phyloP scores from a whole-genome alignment of 768 basidiomycete genomes.

The Serendipita sp. region DNA sequence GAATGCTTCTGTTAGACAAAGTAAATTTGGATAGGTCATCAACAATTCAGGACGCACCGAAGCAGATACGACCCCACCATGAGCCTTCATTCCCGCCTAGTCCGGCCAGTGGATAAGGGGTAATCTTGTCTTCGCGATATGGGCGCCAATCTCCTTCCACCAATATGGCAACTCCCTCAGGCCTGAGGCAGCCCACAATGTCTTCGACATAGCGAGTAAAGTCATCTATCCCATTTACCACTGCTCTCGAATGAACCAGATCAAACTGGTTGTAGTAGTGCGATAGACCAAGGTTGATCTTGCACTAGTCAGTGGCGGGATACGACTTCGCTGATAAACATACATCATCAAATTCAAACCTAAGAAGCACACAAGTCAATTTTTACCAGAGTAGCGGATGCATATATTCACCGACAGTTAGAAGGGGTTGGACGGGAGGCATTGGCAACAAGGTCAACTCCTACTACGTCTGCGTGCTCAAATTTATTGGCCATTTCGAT shows the following conservation, averaged over 20 bases:
- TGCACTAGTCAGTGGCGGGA: background rate
- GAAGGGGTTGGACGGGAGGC: background rate
- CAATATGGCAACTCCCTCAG: background rate
- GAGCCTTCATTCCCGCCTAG: background rate
- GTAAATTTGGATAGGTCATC: background rate
- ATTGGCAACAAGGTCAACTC: background rate
- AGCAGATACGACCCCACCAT: background rate
- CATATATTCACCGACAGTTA: background rate
- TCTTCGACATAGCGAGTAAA: background rate
- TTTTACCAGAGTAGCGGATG: background rate
- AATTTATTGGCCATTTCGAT: background rate
- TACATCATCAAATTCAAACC: conserved; percentile 4
- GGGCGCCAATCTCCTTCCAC: background rate
- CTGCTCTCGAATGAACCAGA: background rate
- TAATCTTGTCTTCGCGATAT: background rate
- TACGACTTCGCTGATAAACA: background rate
- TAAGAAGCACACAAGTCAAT: background rate
- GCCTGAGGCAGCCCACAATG: background rate
- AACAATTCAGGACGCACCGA: background rate
- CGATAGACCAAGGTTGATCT: background rate
- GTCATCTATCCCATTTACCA: background rate
- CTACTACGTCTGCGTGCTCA: background rate
- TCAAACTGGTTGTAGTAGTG: background rate
- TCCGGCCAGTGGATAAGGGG: background rate
- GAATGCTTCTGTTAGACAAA: background rate